phyloP scores from a whole-genome alignment of 345 rosid genomes.

The Aethionema arabicum region DNA sequence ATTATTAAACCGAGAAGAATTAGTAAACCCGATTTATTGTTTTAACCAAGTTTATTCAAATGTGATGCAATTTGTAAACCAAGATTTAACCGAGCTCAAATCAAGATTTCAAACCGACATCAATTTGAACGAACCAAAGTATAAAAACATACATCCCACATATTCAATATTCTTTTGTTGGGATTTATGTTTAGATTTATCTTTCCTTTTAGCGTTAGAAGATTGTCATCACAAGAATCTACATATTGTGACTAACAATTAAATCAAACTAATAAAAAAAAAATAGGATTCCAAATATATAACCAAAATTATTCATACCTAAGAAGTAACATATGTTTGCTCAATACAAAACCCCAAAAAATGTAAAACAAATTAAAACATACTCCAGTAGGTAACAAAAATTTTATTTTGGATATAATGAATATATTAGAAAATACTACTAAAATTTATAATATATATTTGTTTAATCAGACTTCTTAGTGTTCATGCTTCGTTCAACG shows the following conservation, averaged over 20 bases:
- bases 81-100: no score
- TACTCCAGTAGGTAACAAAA: slow-evolving; percentile 7
- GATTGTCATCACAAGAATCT: no score
- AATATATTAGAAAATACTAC: background rate
- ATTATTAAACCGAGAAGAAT: no score
- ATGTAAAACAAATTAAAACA: slow-evolving; percentile 21
- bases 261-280: background rate
- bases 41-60: no score
- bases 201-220: no score
- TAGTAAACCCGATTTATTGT: no score
- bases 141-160: no score
- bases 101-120: no score
- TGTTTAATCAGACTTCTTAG: slow-evolving; percentile 35
- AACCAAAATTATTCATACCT: slow-evolving; percentile 18
- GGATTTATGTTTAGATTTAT: no score
- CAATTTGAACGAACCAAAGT: no score
- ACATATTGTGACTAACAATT: background rate
- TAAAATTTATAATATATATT: background rate
- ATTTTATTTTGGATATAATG: slow-evolving; percentile 21
- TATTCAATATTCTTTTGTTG: no score
- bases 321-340: slow-evolving; percentile 7
- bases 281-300: background rate
- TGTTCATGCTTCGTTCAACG: slow-evolving; percentile 42
- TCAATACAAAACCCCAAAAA: slow-evolving; percentile 22
- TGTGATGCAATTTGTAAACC: no score